Base-by-base conservation (phyloP, 495 filamentous ascomycete species). In the Neurospora discreta region DNA sequence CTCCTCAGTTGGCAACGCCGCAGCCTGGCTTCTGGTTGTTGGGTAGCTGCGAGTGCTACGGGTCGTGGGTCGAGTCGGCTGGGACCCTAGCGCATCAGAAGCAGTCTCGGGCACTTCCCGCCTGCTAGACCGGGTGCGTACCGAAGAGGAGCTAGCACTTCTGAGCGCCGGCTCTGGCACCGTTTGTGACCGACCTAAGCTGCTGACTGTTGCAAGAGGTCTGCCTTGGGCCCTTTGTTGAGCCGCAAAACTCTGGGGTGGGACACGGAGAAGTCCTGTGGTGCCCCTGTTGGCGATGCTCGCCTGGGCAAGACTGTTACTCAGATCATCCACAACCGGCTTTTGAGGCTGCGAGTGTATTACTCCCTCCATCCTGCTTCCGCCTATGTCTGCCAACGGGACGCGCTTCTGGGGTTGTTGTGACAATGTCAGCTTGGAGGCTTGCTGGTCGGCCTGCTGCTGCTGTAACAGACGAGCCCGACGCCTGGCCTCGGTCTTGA, bases 181-280 rank as follows among this genome's bases (percentile, higher is more conserved):
- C 1, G 73, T 73, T 30, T 78, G 74, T 1, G 77, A 74, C 11
- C 77, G 68, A 39, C 43, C 43, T 23, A 60, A 42, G 69, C 73
- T 26, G 68, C 36, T 36, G 39, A 38, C 71, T 70, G 77, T 68
- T 16, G 75, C 79, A 15, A 78, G 44, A 3, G 82, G 80, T 42
- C 81, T 83, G 44, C 74, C 74, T 46, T 85, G 79, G 33, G 85
- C 84, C 68, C 88, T 80, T 73, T 89, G 87, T 71, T 89, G 87
- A 7, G 88, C 88, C 13, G 88, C 88, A 75, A 87, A 88, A 71
- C 86, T 88, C 71, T 87, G 86, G 5, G 85, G 81, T 1, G 84
- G 81, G 5, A 82, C 81, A 23, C 84, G 80, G n/a, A 84, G 75
- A 33, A 85, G 74, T 10, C 82, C 79, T 0, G 77, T 52, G 0